Evolutionary conservation across 495 filamentous ascomycete species (phyloP).

Genomic region (Amphirosellinia nigrospora): DNA sequence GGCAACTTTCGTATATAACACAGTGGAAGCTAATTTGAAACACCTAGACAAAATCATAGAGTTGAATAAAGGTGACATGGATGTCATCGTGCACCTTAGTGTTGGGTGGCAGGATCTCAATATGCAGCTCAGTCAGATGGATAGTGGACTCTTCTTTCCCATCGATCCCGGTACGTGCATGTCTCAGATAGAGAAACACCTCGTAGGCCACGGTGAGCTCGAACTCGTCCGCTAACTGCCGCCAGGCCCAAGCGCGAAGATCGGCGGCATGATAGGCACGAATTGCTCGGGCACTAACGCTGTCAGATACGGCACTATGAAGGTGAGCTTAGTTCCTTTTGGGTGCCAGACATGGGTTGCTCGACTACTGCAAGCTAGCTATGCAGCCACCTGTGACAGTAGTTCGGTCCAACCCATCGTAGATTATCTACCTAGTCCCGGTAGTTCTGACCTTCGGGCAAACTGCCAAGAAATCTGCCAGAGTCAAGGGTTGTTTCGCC

Average conservation of each 20-base stretch:
- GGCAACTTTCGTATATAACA: background rate
- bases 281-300: slow-evolving; percentile 84
- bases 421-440: background rate
- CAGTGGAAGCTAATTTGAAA: background rate
- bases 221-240: background rate
- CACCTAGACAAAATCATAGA: slow-evolving; percentile 66
- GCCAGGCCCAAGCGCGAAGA: slow-evolving; percentile 64
- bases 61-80: slow-evolving; percentile 86
- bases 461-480: background rate
- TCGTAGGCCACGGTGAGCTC: background rate
- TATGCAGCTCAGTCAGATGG: slow-evolving; percentile 69
- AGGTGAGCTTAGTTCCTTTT: slow-evolving; percentile 32
- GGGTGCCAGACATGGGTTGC: background rate
- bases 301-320: slow-evolving; percentile 83
- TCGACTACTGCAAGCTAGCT: background rate
- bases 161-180: slow-evolving; percentile 71
- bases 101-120: slow-evolving; percentile 94
- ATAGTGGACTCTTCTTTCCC: slow-evolving; percentile 85
- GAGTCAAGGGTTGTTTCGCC: background rate
- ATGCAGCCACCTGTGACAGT: background rate
- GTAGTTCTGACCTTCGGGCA: background rate
- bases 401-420: background rate
- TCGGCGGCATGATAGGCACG: slow-evolving; percentile 80
- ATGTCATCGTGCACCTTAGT: slow-evolving; percentile 87
- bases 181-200: slow-evolving; percentile 39